phyloP scores from a whole-genome alignment of 768 basidiomycete genomes.

The Hortiboletus campestris region DNA sequence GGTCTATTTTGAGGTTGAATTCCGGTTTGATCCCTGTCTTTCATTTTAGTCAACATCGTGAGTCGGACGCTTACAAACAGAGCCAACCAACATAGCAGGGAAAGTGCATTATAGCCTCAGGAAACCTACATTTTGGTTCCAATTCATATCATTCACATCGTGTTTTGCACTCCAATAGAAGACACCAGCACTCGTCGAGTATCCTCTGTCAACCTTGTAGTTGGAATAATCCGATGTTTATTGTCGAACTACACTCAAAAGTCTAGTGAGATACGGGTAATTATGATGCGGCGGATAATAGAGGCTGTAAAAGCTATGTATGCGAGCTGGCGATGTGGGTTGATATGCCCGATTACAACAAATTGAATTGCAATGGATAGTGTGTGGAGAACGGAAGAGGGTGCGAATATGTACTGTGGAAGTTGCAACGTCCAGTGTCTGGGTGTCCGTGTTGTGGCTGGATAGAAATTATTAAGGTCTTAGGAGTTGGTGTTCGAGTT shows the following conservation, averaged over 20 bases:
- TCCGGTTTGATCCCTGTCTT: constrained; percentile 2
- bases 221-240: constrained; percentile 10
- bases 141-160: not conserved
- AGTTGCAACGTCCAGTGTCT: constrained; percentile 6
- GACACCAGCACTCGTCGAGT: not conserved
- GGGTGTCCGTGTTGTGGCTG: constrained; percentile 2
- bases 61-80: constrained; percentile 66
- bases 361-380: constrained; percentile 12
- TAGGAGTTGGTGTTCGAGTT: constrained; percentile 10
- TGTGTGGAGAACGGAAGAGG: not conserved
- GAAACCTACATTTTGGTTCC: not conserved
- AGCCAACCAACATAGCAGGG: constrained; percentile 34
- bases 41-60: constrained; percentile 66
- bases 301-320: constrained; percentile 16
- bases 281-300: constrained; percentile 15
- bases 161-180: constrained; percentile 1
- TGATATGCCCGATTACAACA: constrained; percentile 12
- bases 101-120: constrained; percentile 11
- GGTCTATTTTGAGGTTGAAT: not conserved
- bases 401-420: constrained; percentile 20
- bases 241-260: constrained; percentile 14
- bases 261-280: constrained; percentile 3
- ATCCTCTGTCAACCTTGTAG: not conserved
- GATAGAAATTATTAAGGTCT: constrained; percentile 2
- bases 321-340: constrained; percentile 11